Base-by-base conservation (phyloP, 169 alveolate species). In the Babesia caballi region DNA sequence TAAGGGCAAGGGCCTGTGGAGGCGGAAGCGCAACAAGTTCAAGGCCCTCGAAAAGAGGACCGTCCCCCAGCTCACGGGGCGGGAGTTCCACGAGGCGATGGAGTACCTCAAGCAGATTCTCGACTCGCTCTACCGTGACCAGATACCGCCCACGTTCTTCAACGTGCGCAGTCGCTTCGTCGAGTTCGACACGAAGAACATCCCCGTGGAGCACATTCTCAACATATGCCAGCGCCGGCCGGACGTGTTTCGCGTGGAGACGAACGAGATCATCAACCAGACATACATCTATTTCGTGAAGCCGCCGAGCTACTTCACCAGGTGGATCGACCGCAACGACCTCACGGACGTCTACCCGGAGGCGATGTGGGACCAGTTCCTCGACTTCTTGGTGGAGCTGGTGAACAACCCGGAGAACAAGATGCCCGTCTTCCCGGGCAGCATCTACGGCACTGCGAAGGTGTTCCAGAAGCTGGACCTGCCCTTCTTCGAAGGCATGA, bases 401-500 rank as follows among this genome's bases (percentile, higher is more conserved):
- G 82, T 84, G 27, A 66, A 69, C 28, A 65, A 78, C 36, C 85
- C 77, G 8, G 87, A 81, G 63, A 67, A 75, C 23, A 66, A 28
- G n/a, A 32, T 75, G 58, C 77, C 82, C 50, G 67, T 77, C 2
- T 88, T 88, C 76, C 84, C 93, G 2, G 93, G 93, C 6, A 84
- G 90, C 44, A 91, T 91, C 32, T 91, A 91, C 77, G 95, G 95
- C 38, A 82, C 89, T 85, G 89, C 93, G 41, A 83, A 83, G 80
- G 85, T 71, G 32, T 60, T 91, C 58, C 76, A 81, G 51, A 50
- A 72, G 61, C 69, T 82, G 75, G 81, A 85, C 50, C 67, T 91
- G 12, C 87, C 90, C 2, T 91, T 91, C 75, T 69, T 91, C 46
- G 65, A 68, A 49, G 89, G 85, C 1, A 71, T 68, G 78, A 75